A percentile compares a stretch with the other conserved stretches of the same genome.
Evolutionary conservation across 495 filamentous ascomycete genomes (phyloP).

Genomic region (Geopyxis carbonaria): DNA sequence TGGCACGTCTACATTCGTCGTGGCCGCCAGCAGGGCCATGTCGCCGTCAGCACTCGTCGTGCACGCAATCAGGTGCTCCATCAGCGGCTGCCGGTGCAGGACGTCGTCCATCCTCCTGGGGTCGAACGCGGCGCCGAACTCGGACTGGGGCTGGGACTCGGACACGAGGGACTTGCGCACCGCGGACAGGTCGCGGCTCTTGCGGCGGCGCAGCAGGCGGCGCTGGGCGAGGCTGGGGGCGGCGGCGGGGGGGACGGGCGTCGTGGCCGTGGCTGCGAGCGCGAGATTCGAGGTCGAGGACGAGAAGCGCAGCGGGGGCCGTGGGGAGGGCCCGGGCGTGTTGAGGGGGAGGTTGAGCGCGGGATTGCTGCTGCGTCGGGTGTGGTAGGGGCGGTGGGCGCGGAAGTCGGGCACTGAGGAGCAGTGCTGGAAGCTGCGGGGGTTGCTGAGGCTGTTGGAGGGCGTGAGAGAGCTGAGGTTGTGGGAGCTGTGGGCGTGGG

Average conservation of each 20-base stretch:
- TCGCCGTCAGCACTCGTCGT: neutral
- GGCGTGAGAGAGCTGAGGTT: no score
- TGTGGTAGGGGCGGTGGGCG: neutral
- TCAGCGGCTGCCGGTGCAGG: neutral
- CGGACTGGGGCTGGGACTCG: neutral
- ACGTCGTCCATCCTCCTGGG: conserved; percentile 3
- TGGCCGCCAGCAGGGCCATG: neutral
- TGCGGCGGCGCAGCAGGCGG: neutral
- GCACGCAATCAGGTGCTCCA: neutral
- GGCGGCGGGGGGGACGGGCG: neutral
- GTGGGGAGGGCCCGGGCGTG: neutral
- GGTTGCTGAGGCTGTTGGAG: no score
- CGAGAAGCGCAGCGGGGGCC: no score
- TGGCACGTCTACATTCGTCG: neutral
- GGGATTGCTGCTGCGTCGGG: neutral
- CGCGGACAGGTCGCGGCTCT: conserved; percentile 1
- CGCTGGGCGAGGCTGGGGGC: neutral
- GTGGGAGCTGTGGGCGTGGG: neutral
- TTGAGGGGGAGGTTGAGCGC: no score
- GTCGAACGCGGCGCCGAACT: neutral
- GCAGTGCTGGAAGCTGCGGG: no score
- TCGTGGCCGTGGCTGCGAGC: neutral
- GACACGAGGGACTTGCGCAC: neutral
- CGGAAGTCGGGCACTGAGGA: no score
- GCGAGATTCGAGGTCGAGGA: no score